phyloP scores from a whole-genome alignment of 108 stramenopile species.

The Asterionellopsis glacialis region DNA sequence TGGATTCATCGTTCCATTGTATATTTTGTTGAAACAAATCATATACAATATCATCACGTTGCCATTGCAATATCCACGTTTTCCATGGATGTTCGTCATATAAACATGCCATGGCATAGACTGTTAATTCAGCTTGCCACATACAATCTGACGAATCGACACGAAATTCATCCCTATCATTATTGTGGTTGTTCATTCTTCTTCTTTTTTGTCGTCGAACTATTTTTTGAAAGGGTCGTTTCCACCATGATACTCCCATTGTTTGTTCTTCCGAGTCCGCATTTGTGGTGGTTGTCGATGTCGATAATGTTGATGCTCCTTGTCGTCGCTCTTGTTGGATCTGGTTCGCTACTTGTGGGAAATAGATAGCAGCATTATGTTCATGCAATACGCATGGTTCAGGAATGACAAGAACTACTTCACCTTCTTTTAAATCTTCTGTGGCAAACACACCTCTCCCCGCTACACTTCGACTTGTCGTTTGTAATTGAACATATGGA shows the following conservation, averaged over 20 bases:
- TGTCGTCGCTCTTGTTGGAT: neutral
- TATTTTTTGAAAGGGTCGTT: too few species aligned
- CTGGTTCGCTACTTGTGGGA: neutral
- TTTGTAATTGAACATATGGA: neutral
- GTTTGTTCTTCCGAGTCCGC: too few species aligned
- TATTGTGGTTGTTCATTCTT: too few species aligned
- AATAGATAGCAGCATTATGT: neutral
- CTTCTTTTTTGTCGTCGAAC: too few species aligned
- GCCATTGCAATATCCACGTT: slow-evolving; percentile 49
- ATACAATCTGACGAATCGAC: too few species aligned
- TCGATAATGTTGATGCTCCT: too few species aligned
- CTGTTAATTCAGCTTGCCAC: slow-evolving; percentile 48
- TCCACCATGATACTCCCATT: neutral
- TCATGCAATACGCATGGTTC: neutral
- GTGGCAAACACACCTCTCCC: neutral
- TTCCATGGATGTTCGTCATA: slow-evolving; percentile 32
- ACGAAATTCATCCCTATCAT: too few species aligned
- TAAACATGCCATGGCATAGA: slow-evolving; percentile 29
- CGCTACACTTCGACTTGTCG: neutral
- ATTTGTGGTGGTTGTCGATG: too few species aligned
- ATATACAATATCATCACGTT: slow-evolving; percentile 38
- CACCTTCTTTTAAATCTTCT: neutral
- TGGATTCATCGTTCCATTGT: slow-evolving; percentile 22
- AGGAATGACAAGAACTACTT: neutral
- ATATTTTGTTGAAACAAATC: slow-evolving; percentile 19